A percentile compares a stretch with the other conserved stretches of the same genome.
These are phyloP conservation scores for Phytopythium delawarense DNA, from an alignment of 352 stramenopile species.

Conservation along the genomic window DNA sequence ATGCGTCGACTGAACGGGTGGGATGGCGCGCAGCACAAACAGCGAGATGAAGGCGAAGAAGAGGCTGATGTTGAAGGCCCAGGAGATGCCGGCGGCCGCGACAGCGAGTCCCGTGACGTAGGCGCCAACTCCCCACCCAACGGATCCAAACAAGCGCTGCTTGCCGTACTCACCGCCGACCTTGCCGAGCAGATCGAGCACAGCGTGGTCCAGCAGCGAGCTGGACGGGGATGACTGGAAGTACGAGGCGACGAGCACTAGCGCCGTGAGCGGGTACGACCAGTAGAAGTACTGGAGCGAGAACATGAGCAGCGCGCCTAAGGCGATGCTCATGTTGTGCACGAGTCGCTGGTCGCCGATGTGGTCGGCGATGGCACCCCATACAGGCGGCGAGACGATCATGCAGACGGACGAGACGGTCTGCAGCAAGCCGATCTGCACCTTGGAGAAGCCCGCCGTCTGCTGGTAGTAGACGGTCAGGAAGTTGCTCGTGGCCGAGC, in stretches of 20 bases:
- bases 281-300: constrained; percentile 42
- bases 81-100: constrained; percentile 46
- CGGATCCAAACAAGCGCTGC: constrained; percentile 66
- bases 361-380: constrained; percentile 56
- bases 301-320: constrained; percentile 53
- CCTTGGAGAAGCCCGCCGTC: constrained; percentile 52
- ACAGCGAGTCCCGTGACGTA: constrained; percentile 61
- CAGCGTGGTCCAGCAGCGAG: constrained; percentile 61
- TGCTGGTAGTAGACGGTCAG: constrained; percentile 68
- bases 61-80: constrained; percentile 61
- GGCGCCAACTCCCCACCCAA: constrained; percentile 48
- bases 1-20: constrained; percentile 48
- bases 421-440: constrained; percentile 69
- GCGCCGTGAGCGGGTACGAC: constrained; percentile 38
- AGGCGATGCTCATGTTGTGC: constrained; percentile 54
- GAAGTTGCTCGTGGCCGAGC: constrained; percentile 66
- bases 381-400: constrained; percentile 61
- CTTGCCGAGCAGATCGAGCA: constrained; percentile 59
- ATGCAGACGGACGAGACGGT: constrained; percentile 53
- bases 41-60: constrained; percentile 46
- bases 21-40: constrained; percentile 55
- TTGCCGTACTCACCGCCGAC: constrained; percentile 78
- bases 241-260: constrained; percentile 43
- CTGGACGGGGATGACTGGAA: constrained; percentile 48
- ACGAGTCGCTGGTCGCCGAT: constrained; percentile 52